These are phyloP conservation scores for Ormosia semicastrata DNA, from an alignment of 306 rosid species.

Conservation along the genomic window DNA sequence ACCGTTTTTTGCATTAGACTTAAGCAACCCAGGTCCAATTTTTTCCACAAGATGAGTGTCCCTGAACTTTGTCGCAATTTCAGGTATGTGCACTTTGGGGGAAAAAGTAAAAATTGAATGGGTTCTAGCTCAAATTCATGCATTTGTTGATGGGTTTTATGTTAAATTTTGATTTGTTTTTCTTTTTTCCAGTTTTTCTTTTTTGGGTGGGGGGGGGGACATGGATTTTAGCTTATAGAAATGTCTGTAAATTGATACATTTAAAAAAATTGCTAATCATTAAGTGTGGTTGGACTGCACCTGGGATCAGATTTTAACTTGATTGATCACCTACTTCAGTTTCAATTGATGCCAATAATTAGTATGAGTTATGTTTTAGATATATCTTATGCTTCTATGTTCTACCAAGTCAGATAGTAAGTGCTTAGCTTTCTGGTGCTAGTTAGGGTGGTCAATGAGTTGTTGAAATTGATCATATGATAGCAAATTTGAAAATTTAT, in stretches of 20 bases:
- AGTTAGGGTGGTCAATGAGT: not conserved
- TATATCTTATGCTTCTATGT: not conserved
- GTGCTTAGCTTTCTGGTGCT: not conserved
- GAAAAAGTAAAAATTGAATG: not conserved
- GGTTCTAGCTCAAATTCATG: not conserved
- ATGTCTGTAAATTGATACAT: not conserved
- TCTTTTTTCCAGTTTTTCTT: not conserved
- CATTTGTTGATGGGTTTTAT: not conserved
- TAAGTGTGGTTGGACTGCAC: not conserved
- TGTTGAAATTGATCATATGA: not conserved
- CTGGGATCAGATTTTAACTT: not conserved
- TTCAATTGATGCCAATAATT: not conserved
- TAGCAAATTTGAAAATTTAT: not conserved
- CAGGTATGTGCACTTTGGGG: slow-evolving; percentile 43
- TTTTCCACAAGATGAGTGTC: slow-evolving; percentile 91
- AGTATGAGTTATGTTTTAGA: not conserved
- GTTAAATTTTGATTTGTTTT: not conserved
- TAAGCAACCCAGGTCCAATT: slow-evolving; percentile 73
- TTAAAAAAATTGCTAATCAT: not conserved
- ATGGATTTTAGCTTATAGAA: not conserved
- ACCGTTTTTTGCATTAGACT: slow-evolving; percentile 82
- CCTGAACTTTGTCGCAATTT: slow-evolving; percentile 98
- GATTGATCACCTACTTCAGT: not conserved
- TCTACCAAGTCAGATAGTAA: not conserved
- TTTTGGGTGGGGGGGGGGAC: not conserved